Percentiles rank a stretch among this genome's conserved stretches.
Evolutionary conservation across 306 rosid genomes (phyloP).

Genomic region (Pachyrhizus erosus): DNA sequence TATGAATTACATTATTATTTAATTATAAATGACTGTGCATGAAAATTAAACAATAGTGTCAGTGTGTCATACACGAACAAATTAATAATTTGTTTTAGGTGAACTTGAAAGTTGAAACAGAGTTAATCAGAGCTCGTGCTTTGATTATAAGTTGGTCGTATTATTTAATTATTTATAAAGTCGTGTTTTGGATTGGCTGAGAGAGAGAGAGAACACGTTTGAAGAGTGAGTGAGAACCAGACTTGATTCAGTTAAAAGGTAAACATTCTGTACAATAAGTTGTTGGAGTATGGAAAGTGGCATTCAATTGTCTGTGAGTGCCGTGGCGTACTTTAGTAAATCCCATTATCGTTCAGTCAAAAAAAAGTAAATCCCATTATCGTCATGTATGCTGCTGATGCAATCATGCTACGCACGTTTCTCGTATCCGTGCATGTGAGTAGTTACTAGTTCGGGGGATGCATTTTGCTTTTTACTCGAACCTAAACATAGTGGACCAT

Average conservation of each 20-base stretch:
- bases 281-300: not conserved
- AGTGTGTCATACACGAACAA: too few relatives aligned
- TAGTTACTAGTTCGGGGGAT: conserved; percentile 4
- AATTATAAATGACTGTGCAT: too few relatives aligned
- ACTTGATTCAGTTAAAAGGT: conserved; percentile 30
- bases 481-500: not conserved
- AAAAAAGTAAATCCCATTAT: not conserved
- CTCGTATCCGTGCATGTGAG: conserved; percentile 25
- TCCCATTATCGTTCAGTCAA: not conserved
- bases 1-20: too few relatives aligned
- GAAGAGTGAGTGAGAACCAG: not conserved
- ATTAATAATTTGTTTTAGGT: not conserved
- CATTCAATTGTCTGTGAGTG: conserved; percentile 1
- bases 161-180: not conserved
- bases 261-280: conserved; percentile 3
- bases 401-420: conserved; percentile 27
- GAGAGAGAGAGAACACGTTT: conserved; percentile 30
- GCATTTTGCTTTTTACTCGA: conserved; percentile 1
- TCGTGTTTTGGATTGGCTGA: conserved; percentile 1
- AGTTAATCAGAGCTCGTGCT: not conserved
- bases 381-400: not conserved
- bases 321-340: not conserved
- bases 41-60: too few relatives aligned
- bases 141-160: not conserved
- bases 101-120: conserved; percentile 17